phyloP scores from a whole-genome alignment of 331 rosid genomes.

The Ulmus americana region DNA sequence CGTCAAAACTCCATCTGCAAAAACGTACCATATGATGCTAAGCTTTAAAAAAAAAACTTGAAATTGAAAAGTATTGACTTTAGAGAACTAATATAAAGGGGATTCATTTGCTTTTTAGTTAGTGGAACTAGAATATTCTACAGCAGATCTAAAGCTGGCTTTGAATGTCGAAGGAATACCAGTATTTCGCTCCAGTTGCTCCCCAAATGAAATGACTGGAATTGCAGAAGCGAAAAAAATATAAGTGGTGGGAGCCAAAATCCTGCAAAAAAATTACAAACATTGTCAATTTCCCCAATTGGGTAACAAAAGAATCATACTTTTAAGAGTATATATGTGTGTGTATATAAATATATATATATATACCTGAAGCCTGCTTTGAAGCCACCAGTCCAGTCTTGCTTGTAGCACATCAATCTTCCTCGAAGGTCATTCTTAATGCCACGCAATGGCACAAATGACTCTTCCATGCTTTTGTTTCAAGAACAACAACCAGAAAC shows the following conservation, averaged over 20 bases:
- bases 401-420: conserved; percentile 82
- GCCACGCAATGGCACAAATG: conserved; percentile 82
- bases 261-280: conserved; percentile 42
- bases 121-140: conserved; percentile 8
- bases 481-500: too few relatives aligned
- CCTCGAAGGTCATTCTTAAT: conserved; percentile 90
- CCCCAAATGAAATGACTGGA: conserved; percentile 94
- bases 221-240: conserved; percentile 95
- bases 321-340: too few relatives aligned
- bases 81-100: not conserved
- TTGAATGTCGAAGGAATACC: conserved; percentile 34
- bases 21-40: not conserved
- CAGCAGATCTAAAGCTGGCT: conserved; percentile 9
- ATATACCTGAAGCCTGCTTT: conserved; percentile 76
- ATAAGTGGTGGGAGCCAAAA: conserved; percentile 96
- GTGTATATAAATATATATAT: not conserved
- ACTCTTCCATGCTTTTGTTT: conserved; percentile 62
- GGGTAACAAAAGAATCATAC: not conserved
- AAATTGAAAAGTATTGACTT: conserved; percentile 2
- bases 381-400: conserved; percentile 87
- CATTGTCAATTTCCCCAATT: not conserved
- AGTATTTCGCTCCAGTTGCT: conserved; percentile 76
- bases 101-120: not conserved
- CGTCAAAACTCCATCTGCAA: conserved; percentile 77
- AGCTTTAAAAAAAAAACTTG: not conserved